Evolutionary conservation across 2,329 filamentous ascomycete genomes (phyloP), one percentile per base, ranked within the genome.

Genomic region (Colletotrichum melonis): DNA sequence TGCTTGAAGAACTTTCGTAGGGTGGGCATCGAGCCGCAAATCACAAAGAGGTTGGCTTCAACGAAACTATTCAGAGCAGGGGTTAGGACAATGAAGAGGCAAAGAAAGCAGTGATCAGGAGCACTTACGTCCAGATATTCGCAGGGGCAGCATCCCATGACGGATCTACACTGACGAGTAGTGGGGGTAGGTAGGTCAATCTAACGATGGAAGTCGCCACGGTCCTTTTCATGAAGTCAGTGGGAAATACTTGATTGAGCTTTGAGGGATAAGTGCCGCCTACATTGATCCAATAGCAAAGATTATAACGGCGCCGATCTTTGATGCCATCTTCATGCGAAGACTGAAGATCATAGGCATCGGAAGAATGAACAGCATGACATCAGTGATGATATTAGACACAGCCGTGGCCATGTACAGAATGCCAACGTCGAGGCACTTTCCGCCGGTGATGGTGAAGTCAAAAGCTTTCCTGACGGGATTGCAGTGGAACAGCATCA

Each of bases 341-440:
- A 89, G 78, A 9, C 79, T 80, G 38, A 84, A 77, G 1, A 89
- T 79, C 60, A 86, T 86, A 0, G 83, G 84, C 38, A 88, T 82
- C 0, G 87, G 87, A 1, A 89, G 75, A 1, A 82, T 74, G 60
- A 87, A 86, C 19, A 87, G 82, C 6, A 88, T 74, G 9, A 89
- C 58, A 75, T 89, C 86, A 14, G 86, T 87, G n/a, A 84, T 60
- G 59, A 88, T 86, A 69, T 87, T 88, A 16, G 85, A 79, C 2
- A 82, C 83, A 0, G 86, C 85, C 14, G 87, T 87, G 46, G 84
- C 81, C 38, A 88, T 84, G 76, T 88, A 88, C 30, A 88, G 83
- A 1, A 82, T 79, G n/a, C 85, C 82, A 26, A 83, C 81, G 59
- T 86, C 80, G 55, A 89, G 80, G 69, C 87, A 89, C n/a, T 59